phyloP scores from a whole-genome alignment of 2,329 filamentous ascomycete genomes.

The Fonsecaea pugnacius region DNA sequence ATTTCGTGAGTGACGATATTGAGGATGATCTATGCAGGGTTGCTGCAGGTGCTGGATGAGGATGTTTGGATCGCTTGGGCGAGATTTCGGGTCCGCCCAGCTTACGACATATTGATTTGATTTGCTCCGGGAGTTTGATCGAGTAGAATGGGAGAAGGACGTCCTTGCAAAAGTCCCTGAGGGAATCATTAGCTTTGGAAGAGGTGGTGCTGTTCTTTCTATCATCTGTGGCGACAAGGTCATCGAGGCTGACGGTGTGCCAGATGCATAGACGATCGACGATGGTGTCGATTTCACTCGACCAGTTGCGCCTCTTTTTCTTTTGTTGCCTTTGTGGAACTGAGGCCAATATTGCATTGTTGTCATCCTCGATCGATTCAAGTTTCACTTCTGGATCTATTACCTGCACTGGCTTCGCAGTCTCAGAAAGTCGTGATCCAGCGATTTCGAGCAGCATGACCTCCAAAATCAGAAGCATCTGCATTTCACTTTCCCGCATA shows the following conservation, averaged over 20 bases:
- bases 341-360: constrained; percentile 27
- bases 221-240: constrained; percentile 39
- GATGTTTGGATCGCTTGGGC: constrained; percentile 39
- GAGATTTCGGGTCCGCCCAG: constrained; percentile 50
- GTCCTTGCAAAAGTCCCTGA: constrained; percentile 56
- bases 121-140: constrained; percentile 53
- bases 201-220: constrained; percentile 24
- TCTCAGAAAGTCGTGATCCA: constrained; percentile 22
- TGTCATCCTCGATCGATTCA: constrained; percentile 38
- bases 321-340: constrained; percentile 40
- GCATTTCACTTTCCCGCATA: constrained; percentile 54
- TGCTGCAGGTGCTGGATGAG: constrained; percentile 9
- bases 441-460: constrained; percentile 49
- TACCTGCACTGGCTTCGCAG: constrained; percentile 40
- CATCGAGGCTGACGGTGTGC: constrained; percentile 53
- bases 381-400: constrained; percentile 49
- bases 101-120: constrained; percentile 53
- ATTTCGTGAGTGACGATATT: constrained; percentile 41
- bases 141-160: constrained; percentile 57
- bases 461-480: constrained; percentile 56
- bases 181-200: constrained; percentile 46
- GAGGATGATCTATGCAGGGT: constrained; percentile 56
- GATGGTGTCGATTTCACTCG: constrained; percentile 52
- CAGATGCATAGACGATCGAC: constrained; percentile 57
- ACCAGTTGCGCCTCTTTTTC: constrained; percentile 51